These are phyloP conservation scores for Penicillium sclerotiorum DNA, from an alignment of 2,329 filamentous ascomycete species.

Conservation along the genomic window DNA sequence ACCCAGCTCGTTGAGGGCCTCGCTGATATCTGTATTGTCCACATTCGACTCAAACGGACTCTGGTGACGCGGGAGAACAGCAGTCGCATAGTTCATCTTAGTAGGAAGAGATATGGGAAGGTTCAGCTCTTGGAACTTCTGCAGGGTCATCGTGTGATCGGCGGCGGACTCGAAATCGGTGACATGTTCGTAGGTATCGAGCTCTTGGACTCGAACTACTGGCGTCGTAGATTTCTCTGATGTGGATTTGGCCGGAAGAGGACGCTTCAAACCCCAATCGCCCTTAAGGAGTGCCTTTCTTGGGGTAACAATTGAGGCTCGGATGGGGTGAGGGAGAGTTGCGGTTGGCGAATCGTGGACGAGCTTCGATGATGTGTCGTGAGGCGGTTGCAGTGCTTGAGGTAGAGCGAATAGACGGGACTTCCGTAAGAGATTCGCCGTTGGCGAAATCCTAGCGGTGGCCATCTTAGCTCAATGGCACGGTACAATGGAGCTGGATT, in stretches of 20 bases:
- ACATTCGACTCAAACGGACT: conserved; percentile 46
- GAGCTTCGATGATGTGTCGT: conserved; percentile 50
- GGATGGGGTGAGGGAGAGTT: conserved; percentile 77
- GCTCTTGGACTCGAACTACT: conserved; percentile 71
- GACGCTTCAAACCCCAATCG: conserved; percentile 91
- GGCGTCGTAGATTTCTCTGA: conserved; percentile 70
- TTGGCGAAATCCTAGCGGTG: conserved; percentile 56
- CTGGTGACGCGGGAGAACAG: conserved; percentile 32
- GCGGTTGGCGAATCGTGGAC: conserved; percentile 65
- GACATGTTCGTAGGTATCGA: conserved; percentile 84
- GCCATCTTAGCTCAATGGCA: conserved; percentile 42
- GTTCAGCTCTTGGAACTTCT: conserved; percentile 83
- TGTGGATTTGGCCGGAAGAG: conserved; percentile 76
- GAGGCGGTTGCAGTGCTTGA: conserved; percentile 68
- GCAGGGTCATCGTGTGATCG: conserved; percentile 76
- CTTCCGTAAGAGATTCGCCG: conserved; percentile 72
- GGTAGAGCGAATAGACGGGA: conserved; percentile 91
- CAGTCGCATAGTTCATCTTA: conserved; percentile 35
- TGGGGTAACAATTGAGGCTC: conserved; percentile 80
- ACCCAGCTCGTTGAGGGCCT: conserved; percentile 32
- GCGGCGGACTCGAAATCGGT: conserved; percentile 85
- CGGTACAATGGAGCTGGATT: conserved; percentile 23
- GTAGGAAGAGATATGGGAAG: conserved; percentile 65
- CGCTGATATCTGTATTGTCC: conserved; percentile 50
- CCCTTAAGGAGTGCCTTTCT: conserved; percentile 71